These are phyloP conservation scores for Neurospora cerealis DNA, from an alignment of 495 filamentous ascomycete species.

Conservation along the genomic window DNA sequence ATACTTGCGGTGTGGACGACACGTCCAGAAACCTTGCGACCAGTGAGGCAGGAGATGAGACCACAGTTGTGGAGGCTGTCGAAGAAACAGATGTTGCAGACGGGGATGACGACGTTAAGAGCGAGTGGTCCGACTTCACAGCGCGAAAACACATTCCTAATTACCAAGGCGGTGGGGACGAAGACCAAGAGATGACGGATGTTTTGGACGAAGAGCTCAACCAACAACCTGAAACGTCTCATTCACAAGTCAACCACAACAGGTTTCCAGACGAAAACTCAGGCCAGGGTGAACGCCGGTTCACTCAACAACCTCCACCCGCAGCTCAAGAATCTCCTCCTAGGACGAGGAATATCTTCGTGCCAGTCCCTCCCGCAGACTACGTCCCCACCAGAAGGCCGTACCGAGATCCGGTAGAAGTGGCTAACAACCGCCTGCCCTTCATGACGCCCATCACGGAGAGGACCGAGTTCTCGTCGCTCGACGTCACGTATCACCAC, in stretches of 20 bases:
- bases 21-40: conserved; percentile 53
- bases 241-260: neutral
- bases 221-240: neutral
- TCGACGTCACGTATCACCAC: conserved; percentile 51
- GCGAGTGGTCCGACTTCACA: conserved; percentile 83
- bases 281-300: conserved; percentile 24
- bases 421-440: conserved; percentile 77
- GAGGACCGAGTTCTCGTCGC: conserved; percentile 69
- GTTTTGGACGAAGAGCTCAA: conserved; percentile 17
- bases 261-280: conserved; percentile 2
- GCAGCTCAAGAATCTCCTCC: conserved; percentile 22
- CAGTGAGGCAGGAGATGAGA: conserved; percentile 31
- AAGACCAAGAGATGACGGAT: conserved; percentile 22
- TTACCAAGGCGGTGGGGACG: conserved; percentile 21
- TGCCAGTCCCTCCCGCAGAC: conserved; percentile 74
- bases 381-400: conserved; percentile 65
- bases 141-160: conserved; percentile 58
- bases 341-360: conserved; percentile 37
- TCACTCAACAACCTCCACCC: conserved; percentile 21
- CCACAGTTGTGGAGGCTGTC: conserved; percentile 14
- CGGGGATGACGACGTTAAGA: conserved; percentile 46
- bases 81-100: conserved; percentile 46
- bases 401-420: conserved; percentile 64
- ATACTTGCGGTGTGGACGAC: conserved; percentile 69
- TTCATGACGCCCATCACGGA: conserved; percentile 99